Base-by-base conservation (phyloP, 805 yeast genomes). In the Candida ascalaphidarum region DNA sequence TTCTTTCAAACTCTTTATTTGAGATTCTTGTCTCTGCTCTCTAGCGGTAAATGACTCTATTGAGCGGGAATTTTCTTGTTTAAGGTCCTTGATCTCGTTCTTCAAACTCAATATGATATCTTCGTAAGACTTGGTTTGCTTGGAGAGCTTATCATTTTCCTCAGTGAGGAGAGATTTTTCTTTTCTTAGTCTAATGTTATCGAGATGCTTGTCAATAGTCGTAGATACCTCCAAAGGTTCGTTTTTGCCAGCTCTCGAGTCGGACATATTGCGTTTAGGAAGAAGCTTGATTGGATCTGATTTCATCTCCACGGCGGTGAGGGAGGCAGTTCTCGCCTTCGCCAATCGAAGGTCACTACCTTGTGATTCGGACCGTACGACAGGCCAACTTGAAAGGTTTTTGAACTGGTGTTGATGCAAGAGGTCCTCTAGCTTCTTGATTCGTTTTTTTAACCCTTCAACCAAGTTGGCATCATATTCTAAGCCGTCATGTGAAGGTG, bases 391-490 rank as follows among this genome's bases (percentile, higher is more conserved):
- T 18, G 63, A 64, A 21, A 74, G 58, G 28, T 74, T 70, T 25
- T 68, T 67, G 43, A 68, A 74, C 37, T 73, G 83, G 30, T 75
- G 80, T 36, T 81, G 84, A 46, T 85, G 92, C 11, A 86, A 55
- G 21, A 85, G 52, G 30, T 73, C 78, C 41, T 86, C 96, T 29
- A 89, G 64, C 40, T 81, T 81, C 36, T 72, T 74, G 22, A 89
- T 82, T 29, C 95, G 60, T 8, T 71, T 52, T 47, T 79, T 79
- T 37, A 85, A 78, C 0, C 82, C 83, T 37, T 65, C 65, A 8
- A 80, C 56, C 9, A 68, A 43, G 23, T 48, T 56, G 23, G 58
- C 38, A 33, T 61, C 63, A 18, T 40, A 37, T 11, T 65, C 74
- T 3, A 30, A 40, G 3, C 39, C 39, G n/a, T 36, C 45, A 16